Base-by-base conservation (phyloP, 768 basidiomycete species). In the Rhizopogon vulgaris region DNA sequence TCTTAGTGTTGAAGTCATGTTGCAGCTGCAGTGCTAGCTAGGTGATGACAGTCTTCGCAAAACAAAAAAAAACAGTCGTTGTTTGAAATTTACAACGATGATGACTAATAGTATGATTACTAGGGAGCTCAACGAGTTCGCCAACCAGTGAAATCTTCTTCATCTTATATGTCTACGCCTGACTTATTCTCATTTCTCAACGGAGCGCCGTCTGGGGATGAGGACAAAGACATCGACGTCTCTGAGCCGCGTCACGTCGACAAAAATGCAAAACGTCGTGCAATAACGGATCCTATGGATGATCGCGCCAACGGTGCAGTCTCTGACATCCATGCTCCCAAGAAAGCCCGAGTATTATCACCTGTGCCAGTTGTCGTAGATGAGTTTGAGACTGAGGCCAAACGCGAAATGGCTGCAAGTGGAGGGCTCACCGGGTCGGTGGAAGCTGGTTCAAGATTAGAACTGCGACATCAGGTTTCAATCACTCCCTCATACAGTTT, bases 321-420 rank as follows among this genome's bases (percentile, higher is more conserved):
- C 27, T 63, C 56, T 47, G 63, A 63, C 36, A 66, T 60, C 38
- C 70, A 75, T 3, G 67, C 70, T 2, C 59, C 69, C 1, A 92
- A 92, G 68, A 83, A 78, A 61, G 66, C 76, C 4, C 76, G 86
- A 37, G 56, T 83, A n/a, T 74, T 73, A 0, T 77, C 83, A 2
- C 84, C 85, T 4, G 77, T 78, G 49, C 90, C 93, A 7, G 76
- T 91, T 0, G 84, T 92, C 6, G 78, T 95, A 10, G 95, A 98
- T 69, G 94, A 95, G 57, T 93, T 97, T 63, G 91, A 94, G 70
- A 92, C 88, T 1, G 91, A 94, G 60, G 93, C 90, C 0, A 92
- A 90, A 67, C 82, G 94, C 42, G 93, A 96, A 66, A 83, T 97
- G 52, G 87, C 85, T 18, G 89, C 88, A 2, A 91, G 86, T 59